A percentile compares a stretch with the other conserved stretches of the same genome.
Evolutionary conservation across 192 early-diverging fungal species (phyloP).

Genomic region (Podochytrium sp.): DNA sequence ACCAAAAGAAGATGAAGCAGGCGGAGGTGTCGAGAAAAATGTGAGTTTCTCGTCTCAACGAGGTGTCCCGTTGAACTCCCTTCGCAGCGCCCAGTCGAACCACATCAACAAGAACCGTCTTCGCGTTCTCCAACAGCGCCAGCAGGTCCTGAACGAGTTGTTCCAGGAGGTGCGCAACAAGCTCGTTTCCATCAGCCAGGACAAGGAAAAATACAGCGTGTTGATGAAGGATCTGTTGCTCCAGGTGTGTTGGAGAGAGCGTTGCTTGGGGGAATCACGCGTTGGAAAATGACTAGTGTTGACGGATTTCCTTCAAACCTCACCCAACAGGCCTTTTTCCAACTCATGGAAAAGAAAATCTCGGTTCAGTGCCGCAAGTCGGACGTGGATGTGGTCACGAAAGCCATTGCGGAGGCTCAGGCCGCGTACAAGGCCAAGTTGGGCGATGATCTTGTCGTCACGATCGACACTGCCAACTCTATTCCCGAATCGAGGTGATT

Average conservation of each 20-base stretch:
- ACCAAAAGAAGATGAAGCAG: slow-evolving; percentile 97
- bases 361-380: slow-evolving; percentile 70
- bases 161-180: slow-evolving; percentile 71
- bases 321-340: slow-evolving; percentile 66
- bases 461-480: slow-evolving; percentile 62
- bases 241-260: slow-evolving; percentile 59
- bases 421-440: slow-evolving; percentile 63
- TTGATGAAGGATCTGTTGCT: slow-evolving; percentile 75
- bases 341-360: slow-evolving; percentile 84
- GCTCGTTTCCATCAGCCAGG: slow-evolving; percentile 62
- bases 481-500: slow-evolving; percentile 70
- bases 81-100: slow-evolving; percentile 83
- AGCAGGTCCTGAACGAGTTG: slow-evolving; percentile 82
- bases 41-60: slow-evolving; percentile 47
- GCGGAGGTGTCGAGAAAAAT: slow-evolving; percentile 95
- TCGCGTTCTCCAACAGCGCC: slow-evolving; percentile 83
- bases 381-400: slow-evolving; percentile 68
- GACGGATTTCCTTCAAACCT: too few species aligned
- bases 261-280: background rate
- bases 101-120: slow-evolving; percentile 96
- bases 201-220: slow-evolving; percentile 62
- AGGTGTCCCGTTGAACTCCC: background rate
- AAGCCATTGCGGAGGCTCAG: slow-evolving; percentile 55
- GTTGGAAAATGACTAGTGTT: background rate
- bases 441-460: slow-evolving; percentile 48